Base-by-base conservation (phyloP, 768 basidiomycete species). In the Rhodotorula babjevae region DNA sequence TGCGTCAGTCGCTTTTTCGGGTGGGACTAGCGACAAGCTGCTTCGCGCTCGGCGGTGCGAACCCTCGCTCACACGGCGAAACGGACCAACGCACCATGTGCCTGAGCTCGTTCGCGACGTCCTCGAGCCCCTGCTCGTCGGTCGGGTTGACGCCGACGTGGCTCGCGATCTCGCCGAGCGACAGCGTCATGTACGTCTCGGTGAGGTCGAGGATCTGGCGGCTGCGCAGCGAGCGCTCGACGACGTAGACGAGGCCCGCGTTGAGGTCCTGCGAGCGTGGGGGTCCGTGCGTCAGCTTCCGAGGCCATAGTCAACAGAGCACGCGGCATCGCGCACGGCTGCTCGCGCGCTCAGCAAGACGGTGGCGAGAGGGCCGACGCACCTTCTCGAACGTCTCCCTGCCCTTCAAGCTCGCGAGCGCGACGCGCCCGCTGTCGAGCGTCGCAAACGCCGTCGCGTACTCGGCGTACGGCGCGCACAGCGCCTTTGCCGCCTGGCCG, bases 191-290 rank as follows among this genome's bases (percentile, higher is more conserved):
- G 77, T 92, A 95, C 4, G 92, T 92, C 63, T 86, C 86, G 0
- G 89, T 93, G 68, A 93, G 86, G 79, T 87, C 89, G 81, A 87
- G 87, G 76, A 93, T 86, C 61, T 86, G 83, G 87, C 92, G 92
- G 29, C 89, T 84, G 0, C 90, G 89, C 0, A 90, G 88, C 25
- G 87, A 86, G 11, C 85, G 85, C 40, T 91, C 82, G 4, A 87
- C 89, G 72, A 88, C 87, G 50, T 83, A 80, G 49, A 91, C 80
- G 46, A 95, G 83, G 14, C 92, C 92, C 3, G 86, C 55, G 67
- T 88, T 93, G 67, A 85, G 85, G 55, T 95, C 92, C 87, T 90
- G 33, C 14, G 25, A 0, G 10, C 44, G 12, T 3, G 14, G 12
- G 44, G 44, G 44, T 11, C 14, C 44, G 44, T 18, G 44, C 49